Percentiles rank a stretch among this genome's conserved stretches.
These are phyloP conservation scores for Pythium rishiriense DNA, from an alignment of 352 stramenopile genomes.

Conservation along the genomic window DNA sequence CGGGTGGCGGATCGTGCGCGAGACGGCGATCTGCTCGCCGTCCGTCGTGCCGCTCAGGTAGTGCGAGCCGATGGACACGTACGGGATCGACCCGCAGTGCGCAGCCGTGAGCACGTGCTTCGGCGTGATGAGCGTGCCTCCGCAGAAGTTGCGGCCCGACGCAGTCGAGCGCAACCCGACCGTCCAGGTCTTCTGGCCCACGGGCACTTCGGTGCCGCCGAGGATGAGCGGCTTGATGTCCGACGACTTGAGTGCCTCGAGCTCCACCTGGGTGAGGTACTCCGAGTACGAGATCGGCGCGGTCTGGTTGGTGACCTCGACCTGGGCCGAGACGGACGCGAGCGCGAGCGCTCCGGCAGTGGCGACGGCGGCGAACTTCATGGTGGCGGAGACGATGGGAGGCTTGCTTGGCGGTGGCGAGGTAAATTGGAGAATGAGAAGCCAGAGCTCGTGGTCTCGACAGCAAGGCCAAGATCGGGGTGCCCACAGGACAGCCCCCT, in stretches of 20 bases:
- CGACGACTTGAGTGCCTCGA: background rate
- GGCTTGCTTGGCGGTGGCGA: constrained; percentile 7
- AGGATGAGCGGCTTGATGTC: constrained; percentile 46
- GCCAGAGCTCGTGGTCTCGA: too few relatives aligned
- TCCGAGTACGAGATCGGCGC: constrained; percentile 11
- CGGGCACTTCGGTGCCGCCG: constrained; percentile 40
- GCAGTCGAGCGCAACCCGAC: constrained; percentile 25
- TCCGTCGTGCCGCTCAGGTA: constrained; percentile 45
- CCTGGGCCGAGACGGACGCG: constrained; percentile 3
- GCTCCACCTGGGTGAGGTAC: background rate
- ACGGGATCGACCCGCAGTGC: constrained; percentile 49
- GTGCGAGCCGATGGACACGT: constrained; percentile 57
- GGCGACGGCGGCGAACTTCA: constrained; percentile 15
- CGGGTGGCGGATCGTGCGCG: constrained; percentile 12
- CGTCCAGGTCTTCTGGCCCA: constrained; percentile 37
- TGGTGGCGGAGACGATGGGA: background rate
- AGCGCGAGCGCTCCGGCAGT: background rate
- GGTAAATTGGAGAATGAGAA: constrained; percentile 20
- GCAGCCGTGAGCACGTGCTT: constrained; percentile 46
- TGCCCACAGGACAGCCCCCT: too few relatives aligned
- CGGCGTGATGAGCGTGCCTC: constrained; percentile 49
- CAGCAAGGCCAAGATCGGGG: background rate
- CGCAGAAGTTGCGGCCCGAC: constrained; percentile 26
- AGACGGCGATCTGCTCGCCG: constrained; percentile 18
- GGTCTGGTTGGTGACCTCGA: background rate